Evolutionary conservation across 1,284 basidiomycete species (phyloP).

Genomic region (Heterobasidion annosum): DNA sequence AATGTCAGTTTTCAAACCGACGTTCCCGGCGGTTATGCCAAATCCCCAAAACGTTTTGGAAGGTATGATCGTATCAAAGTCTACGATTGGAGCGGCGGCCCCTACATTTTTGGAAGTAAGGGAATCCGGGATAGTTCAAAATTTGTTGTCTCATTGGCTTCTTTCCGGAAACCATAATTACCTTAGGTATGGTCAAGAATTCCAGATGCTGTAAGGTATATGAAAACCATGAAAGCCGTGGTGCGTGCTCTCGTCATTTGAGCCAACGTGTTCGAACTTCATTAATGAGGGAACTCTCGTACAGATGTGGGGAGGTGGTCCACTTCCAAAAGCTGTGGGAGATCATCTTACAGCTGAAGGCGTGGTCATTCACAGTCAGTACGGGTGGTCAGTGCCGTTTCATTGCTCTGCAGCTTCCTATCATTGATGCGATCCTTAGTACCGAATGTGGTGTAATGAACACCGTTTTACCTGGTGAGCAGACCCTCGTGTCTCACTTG

Average conservation of each 20-base stretch:
- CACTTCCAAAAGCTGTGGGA: constrained; percentile 19
- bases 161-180: not conserved
- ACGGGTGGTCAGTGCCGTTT: constrained; percentile 17
- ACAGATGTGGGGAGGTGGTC: constrained; percentile 23
- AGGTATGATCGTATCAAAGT: constrained; percentile 5
- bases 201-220: constrained; percentile 7
- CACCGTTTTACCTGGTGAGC: constrained; percentile 14
- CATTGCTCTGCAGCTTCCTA: not conserved
- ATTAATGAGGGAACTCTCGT: not conserved
- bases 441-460: constrained; percentile 14
- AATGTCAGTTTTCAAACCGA: constrained; percentile 13
- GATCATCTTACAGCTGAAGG: constrained; percentile 16
- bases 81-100: not conserved
- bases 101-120: not conserved
- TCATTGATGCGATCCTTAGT: constrained; percentile 1
- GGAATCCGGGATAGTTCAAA: constrained; percentile 5
- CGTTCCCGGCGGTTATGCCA: constrained; percentile 12
- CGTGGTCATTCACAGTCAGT: constrained; percentile 17
- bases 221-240: constrained; percentile 15
- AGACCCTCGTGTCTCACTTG: not conserved
- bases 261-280: not conserved
- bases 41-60: constrained; percentile 14
- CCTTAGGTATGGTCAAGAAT: constrained; percentile 15
- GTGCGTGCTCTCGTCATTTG: constrained; percentile 6
- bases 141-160: constrained; percentile 14